These are phyloP conservation scores for Trifolium dubium DNA, from an alignment of 306 rosid species.

Conservation along the genomic window DNA sequence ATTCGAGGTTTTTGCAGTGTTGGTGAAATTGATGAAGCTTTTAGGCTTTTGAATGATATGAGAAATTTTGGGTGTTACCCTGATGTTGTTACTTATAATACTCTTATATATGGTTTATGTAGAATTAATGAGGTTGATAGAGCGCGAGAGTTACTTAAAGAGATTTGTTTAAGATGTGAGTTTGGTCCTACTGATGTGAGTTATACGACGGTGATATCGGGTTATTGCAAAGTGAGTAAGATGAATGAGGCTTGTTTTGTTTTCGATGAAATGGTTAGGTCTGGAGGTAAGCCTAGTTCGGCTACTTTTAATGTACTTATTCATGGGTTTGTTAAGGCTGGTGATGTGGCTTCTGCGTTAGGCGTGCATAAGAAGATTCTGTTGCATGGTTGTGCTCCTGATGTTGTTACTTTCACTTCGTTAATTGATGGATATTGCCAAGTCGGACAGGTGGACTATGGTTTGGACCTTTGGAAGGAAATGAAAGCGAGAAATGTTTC, in stretches of 20 bases:
- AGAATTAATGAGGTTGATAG: slow-evolving; percentile 59
- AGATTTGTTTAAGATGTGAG: slow-evolving; percentile 47
- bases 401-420: slow-evolving; percentile 76
- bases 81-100: slow-evolving; percentile 70
- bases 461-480: slow-evolving; percentile 70
- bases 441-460: slow-evolving; percentile 60
- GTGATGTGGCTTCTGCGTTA: slow-evolving; percentile 66
- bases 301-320: slow-evolving; percentile 71
- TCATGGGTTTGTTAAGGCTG: slow-evolving; percentile 72
- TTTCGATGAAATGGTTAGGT: slow-evolving; percentile 64
- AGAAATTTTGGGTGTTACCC: slow-evolving; percentile 70
- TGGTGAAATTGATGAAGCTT: slow-evolving; percentile 61
- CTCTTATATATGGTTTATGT: slow-evolving; percentile 79
- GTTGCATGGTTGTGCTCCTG: slow-evolving; percentile 57
- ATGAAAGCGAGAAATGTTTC: slow-evolving; percentile 59
- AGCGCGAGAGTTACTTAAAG: slow-evolving; percentile 58
- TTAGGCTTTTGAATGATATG: slow-evolving; percentile 65
- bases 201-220: slow-evolving; percentile 73
- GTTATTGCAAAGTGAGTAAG: slow-evolving; percentile 70
- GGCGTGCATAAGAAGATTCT: slow-evolving; percentile 62
- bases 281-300: slow-evolving; percentile 59
- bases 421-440: slow-evolving; percentile 76
- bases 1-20: slow-evolving; percentile 69
- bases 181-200: slow-evolving; percentile 63
- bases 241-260: slow-evolving; percentile 65